Base-by-base conservation (phyloP, 2,329 filamentous ascomycete genomes). In the Xylaria sp. region DNA sequence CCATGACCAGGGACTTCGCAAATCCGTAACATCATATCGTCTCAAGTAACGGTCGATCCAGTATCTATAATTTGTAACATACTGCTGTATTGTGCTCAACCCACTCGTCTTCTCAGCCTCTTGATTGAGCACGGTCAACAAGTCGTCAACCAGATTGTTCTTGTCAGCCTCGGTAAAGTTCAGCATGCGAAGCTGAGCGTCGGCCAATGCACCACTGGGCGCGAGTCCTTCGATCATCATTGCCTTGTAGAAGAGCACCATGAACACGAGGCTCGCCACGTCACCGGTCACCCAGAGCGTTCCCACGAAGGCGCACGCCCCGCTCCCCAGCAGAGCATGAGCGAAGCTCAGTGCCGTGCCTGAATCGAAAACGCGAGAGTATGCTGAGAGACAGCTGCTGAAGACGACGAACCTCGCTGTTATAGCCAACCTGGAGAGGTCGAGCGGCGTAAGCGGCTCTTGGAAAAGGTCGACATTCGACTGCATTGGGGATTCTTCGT, bases 291-390 rank as follows among this genome's bases (percentile, higher is more conserved):
- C 46, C 67, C 67, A 69, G 9, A 69, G 54, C 23, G 58, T 69
- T 12, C 67, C 63, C 8, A 69, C 59, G 23, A 66, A 69, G 5
- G 67, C 67, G 25, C 67, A 69, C 10, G 67, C 67, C 6, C 67
- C 63, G 31, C 63, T 58, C 1, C 67, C 67, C 2, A 69, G 56
- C 18, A 70, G 37, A 12, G 65, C 68, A 18, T 70, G 68, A 37
- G 68, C 68, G 37, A 67, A 70, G 65, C 68, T 70, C 3, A 67
- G 68, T 8, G 60, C 68, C 5, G 65, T 70, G 18, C 68, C 68
- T 1, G 65, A 70, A 44, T 67, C 60, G 34, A 67, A 67, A 15
- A 67, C 68, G 6, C 68, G 60, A 1, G 68, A 67, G 41, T 67
- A 66, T 44, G 67, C 67, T 7, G 64, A 69, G 10, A 69, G 64